phyloP scores from a whole-genome alignment of 208 protist genomes.

The Leishmania braziliensis region DNA sequence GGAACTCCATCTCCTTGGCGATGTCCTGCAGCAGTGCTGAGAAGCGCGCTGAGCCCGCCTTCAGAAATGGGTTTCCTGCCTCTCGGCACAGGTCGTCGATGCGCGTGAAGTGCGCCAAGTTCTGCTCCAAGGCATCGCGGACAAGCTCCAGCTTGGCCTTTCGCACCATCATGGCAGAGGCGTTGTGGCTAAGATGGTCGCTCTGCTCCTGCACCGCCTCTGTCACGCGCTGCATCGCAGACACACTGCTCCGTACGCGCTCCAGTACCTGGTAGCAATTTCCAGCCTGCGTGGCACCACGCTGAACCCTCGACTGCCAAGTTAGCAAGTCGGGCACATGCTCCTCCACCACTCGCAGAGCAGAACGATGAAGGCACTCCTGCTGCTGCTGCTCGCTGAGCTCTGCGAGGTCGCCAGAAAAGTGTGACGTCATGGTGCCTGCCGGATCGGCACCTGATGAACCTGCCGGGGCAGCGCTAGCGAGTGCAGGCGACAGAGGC shows the following conservation, averaged over 20 bases:
- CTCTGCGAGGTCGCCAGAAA: not conserved
- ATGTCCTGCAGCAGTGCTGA: constrained; percentile 77
- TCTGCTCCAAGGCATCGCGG: constrained; percentile 68
- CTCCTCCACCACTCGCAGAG: constrained; percentile 39
- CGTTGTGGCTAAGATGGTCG: constrained; percentile 71
- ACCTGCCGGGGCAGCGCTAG: not conserved
- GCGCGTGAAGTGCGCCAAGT: constrained; percentile 75
- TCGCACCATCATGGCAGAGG: constrained; percentile 72
- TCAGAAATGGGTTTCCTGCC: constrained; percentile 61
- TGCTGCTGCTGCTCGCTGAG: constrained; percentile 13
- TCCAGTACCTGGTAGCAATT: constrained; percentile 54
- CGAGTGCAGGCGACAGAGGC: not conserved
- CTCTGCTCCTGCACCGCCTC: constrained; percentile 76
- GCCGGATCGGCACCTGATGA: not conserved
- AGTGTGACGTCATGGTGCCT: not conserved
- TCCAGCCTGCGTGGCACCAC: constrained; percentile 45
- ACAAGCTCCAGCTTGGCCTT: constrained; percentile 80
- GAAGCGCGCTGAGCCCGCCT: constrained; percentile 65
- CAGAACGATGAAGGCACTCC: constrained; percentile 20
- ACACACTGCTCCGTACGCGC: constrained; percentile 44
- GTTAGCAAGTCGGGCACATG: constrained; percentile 46
- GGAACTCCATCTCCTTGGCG: constrained; percentile 77
- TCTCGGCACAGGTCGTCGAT: constrained; percentile 78
- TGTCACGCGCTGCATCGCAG: constrained; percentile 72
- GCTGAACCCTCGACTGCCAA: constrained; percentile 49